Percentiles rank a stretch among this genome's conserved stretches.
These are phyloP conservation scores for Hypoxylon perforatum DNA, from an alignment of 495 filamentous ascomycete genomes.

Conservation along the genomic window DNA sequence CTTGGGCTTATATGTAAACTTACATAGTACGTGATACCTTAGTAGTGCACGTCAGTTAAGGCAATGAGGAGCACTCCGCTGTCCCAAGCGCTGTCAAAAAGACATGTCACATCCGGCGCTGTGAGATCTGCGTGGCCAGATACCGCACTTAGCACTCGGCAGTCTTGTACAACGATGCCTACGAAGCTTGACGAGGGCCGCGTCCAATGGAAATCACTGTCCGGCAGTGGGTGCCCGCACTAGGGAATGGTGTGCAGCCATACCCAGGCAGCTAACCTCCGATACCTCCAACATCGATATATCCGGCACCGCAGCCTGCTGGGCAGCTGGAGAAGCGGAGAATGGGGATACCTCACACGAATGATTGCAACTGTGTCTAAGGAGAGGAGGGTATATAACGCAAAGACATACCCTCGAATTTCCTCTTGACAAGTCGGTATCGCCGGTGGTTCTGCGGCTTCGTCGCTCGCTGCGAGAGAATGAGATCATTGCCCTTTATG, in stretches of 20 bases:
- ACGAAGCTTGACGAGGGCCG: constrained; percentile 33
- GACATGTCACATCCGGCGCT: constrained; percentile 15
- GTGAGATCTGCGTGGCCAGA: constrained; percentile 23
- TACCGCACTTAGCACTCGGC: constrained; percentile 31
- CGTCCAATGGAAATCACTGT: constrained; percentile 31
- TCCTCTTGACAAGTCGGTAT: background rate
- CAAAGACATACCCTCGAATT: background rate
- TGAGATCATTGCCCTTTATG: constrained; percentile 24
- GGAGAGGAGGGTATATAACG: background rate
- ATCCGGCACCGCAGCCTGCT: constrained; percentile 16
- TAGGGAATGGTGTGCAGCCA: constrained; percentile 37
- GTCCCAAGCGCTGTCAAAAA: constrained; percentile 1
- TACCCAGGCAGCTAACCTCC: constrained; percentile 24
- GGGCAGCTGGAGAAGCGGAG: background rate
- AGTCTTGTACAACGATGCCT: constrained; percentile 28
- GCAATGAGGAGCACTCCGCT: background rate
- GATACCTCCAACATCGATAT: constrained; percentile 30
- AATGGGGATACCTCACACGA: constrained; percentile 1
- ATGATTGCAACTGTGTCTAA: background rate
- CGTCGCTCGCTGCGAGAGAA: background rate
- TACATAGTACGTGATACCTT: too few species aligned
- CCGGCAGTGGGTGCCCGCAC: constrained; percentile 27
- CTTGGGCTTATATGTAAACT: too few species aligned
- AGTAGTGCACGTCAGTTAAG: too few species aligned
- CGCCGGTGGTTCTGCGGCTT: background rate